Evolutionary conservation across 768 basidiomycete genomes (phyloP), one percentile per base, ranked within the genome.

Genomic region (Tricholoma hemisulphureum): DNA sequence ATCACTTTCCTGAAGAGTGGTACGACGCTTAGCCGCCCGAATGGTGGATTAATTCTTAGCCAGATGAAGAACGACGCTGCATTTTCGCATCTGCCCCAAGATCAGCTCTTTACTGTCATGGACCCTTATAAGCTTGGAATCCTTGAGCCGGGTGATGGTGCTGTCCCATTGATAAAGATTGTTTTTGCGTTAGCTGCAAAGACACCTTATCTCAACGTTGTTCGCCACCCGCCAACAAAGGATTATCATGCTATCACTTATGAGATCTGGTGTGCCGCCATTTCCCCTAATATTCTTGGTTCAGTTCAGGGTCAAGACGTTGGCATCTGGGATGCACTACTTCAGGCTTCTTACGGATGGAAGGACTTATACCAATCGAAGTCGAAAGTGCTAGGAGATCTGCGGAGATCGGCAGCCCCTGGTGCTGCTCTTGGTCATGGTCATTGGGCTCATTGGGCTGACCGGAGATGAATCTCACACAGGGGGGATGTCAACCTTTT

Each of bases 141-240:
- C 10, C 18, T 59, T 21, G 24, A 41, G n/a, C 23, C 5, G 11
- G 20, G 41, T n/a, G 58, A 51, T 28, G 29, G 9, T 32, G 46
- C 58, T 16, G 35, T 58, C 61, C 63, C 63, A 6, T n/a, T 65
- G 4, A 68, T 61, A 45, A 63, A 61, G 53, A 65, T 70, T 18
- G 60, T 71, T 35, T 69, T 67, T 41, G 65, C 69, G 9, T 59
- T 69, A 1, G 67, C 61, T 23, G 55, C 61, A 6, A 34, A 32
- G 31, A 59, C 6, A 4, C 41, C 61, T 21, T 50, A 23, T 51
- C 37, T 64, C 35, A 57, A 18, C 4, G 58, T 62, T 10, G 29
- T 53, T 21, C 32, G 62, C 18, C 55, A 53, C 20, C 16, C 16
- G 6, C 55, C 61, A 24, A 34, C 56, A 8, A 5, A 21, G 41